Evolutionary conservation across 1,139 yeast genomes (phyloP).

Genomic region (Suhomyces atakaporum): DNA sequence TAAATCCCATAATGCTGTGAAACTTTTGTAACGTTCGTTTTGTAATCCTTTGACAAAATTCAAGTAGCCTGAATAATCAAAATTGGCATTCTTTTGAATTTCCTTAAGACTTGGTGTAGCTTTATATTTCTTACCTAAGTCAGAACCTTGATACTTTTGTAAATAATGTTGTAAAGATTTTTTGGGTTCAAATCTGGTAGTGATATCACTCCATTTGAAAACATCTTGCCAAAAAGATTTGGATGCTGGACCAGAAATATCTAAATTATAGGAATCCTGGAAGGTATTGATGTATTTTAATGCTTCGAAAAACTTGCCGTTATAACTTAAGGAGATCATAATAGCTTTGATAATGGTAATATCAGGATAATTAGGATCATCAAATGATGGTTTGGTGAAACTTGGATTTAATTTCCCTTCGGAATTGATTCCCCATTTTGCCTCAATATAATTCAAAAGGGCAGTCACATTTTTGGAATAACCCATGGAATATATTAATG

Average conservation of each 20-base stretch:
- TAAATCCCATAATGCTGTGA: conserved; percentile 38
- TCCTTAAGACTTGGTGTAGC: conserved; percentile 23
- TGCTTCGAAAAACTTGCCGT: conserved; percentile 32
- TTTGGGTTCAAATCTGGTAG: conserved; percentile 25
- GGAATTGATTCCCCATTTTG: conserved; percentile 34
- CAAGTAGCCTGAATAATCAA: conserved; percentile 44
- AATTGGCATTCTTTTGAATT: conserved; percentile 36
- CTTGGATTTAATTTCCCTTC: conserved; percentile 21
- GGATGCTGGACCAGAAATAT: conserved; percentile 21
- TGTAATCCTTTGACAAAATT: conserved; percentile 29
- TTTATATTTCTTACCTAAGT: conserved; percentile 7
- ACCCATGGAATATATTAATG: conserved; percentile 38
- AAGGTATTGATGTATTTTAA: conserved; percentile 40
- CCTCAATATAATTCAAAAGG: conserved; percentile 29
- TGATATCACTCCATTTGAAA: conserved; percentile 39
- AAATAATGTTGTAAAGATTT: conserved; percentile 32
- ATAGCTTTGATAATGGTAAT: conserved; percentile 30
- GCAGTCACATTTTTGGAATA: conserved; percentile 28
- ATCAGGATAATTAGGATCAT: conserved; percentile 31
- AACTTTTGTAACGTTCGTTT: conserved; percentile 28
- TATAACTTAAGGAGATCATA: conserved; percentile 34
- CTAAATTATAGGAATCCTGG: conserved; percentile 33
- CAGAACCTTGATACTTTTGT: conserved; percentile 16
- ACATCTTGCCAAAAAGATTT: conserved; percentile 40
- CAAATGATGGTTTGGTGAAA: conserved; percentile 3